Conservation (phyloP, 169 alveolate genomes). For the Amoebophrya sp. region DNA sequence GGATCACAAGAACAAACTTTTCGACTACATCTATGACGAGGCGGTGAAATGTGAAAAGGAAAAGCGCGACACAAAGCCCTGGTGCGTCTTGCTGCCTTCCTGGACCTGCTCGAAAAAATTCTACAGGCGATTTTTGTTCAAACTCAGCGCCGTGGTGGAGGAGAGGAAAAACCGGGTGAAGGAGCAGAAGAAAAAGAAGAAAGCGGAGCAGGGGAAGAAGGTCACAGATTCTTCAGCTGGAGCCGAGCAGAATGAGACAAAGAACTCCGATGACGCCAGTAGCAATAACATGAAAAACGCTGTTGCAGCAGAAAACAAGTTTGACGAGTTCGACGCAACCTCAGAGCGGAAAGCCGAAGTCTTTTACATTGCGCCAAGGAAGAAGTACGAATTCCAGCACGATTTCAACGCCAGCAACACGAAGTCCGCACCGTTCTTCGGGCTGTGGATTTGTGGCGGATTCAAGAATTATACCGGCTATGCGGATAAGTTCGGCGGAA, state of each 20-base stretch:
- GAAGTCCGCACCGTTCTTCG: background rate
- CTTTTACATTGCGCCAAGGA: background rate
- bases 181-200: background rate
- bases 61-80: background rate
- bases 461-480: background rate
- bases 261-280: no score
- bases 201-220: background rate
- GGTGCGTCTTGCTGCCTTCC: background rate
- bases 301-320: no score
- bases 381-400: background rate
- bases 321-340: background rate
- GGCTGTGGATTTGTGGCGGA: background rate
- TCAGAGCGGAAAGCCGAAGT: background rate
- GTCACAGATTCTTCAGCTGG: no score
- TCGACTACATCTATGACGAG: background rate
- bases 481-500: background rate
- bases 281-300: no score
- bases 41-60: background rate
- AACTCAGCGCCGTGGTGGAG: background rate
- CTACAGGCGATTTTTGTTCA: background rate
- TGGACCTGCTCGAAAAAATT: background rate
- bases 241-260: no score
- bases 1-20: background rate
- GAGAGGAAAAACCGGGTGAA: background rate
- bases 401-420: no score